Evolutionary conservation across 2,329 filamentous ascomycete species (phyloP).

Genomic region (Westerdykella aurantiaca): DNA sequence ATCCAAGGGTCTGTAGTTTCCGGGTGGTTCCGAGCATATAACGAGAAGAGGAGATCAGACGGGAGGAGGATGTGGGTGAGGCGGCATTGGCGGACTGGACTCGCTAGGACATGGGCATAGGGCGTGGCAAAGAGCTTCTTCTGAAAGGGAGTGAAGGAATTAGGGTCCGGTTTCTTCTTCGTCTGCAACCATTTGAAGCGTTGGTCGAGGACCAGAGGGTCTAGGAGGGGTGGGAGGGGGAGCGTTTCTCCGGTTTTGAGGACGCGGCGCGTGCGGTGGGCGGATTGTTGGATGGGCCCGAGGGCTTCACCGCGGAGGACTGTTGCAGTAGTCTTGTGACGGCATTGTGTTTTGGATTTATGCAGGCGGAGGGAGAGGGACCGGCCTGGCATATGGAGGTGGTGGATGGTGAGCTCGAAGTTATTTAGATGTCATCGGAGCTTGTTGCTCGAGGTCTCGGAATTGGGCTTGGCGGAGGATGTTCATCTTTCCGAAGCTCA

Average conservation of each 20-base stretch:
- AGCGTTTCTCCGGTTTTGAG: conserved; percentile 32
- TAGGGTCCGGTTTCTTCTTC: conserved; percentile 38
- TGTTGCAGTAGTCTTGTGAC: conserved; percentile 7
- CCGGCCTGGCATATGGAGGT: not conserved
- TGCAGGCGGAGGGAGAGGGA: conserved; percentile 5
- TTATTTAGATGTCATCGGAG: not conserved
- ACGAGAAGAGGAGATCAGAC: conserved; percentile 57
- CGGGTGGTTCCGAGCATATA: conserved; percentile 54
- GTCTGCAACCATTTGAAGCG: conserved; percentile 36
- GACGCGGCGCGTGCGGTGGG: conserved; percentile 25
- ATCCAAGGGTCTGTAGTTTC: conserved; percentile 51
- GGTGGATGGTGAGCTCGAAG: not conserved
- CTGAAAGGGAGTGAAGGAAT: conserved; percentile 48
- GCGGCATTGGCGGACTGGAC: conserved; percentile 53
- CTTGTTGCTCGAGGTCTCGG: not conserved
- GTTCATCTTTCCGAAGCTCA: not conserved
- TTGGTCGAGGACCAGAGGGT: conserved; percentile 37
- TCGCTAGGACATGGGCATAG: conserved; percentile 59
- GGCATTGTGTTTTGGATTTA: conserved; percentile 5
- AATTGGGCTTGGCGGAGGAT: not conserved
- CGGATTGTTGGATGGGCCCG: conserved; percentile 28
- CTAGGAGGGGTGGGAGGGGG: conserved; percentile 46
- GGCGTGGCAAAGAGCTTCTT: conserved; percentile 56
- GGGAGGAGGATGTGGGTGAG: conserved; percentile 50
- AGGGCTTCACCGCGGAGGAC: conserved; percentile 16